Evolutionary conservation across 257 asterid genomes (phyloP).

Genomic region (Gardenia jasminoides): DNA sequence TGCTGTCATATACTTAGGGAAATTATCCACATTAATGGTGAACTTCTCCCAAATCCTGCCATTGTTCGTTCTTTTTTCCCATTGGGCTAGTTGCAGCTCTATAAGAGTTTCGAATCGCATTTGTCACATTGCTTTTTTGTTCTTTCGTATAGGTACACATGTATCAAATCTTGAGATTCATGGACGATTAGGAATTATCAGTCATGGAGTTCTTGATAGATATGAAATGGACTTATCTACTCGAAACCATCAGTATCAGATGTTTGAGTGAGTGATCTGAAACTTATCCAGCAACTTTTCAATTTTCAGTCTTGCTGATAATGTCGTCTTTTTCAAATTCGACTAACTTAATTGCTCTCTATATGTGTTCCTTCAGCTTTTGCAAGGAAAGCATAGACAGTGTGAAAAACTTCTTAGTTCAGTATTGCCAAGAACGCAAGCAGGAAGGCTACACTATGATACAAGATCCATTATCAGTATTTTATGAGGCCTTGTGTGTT

Average conservation of each 20-base stretch:
- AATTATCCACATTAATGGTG: constrained; percentile 56
- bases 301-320: background rate
- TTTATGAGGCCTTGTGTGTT: constrained; percentile 54
- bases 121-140: background rate
- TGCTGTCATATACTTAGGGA: constrained; percentile 60
- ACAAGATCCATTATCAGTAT: constrained; percentile 51
- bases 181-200: constrained; percentile 57
- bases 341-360: background rate
- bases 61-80: background rate
- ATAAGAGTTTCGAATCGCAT: background rate
- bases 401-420: constrained; percentile 57
- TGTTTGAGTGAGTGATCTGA: constrained; percentile 54
- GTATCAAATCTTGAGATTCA: constrained; percentile 55
- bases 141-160: constrained; percentile 29
- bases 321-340: background rate
- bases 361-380: constrained; percentile 34
- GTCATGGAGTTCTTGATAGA: constrained; percentile 56
- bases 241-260: constrained; percentile 37
- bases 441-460: constrained; percentile 48
- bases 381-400: constrained; percentile 37
- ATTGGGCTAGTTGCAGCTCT: background rate
- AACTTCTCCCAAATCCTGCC: background rate
- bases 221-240: constrained; percentile 27
- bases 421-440: constrained; percentile 53
- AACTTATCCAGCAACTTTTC: background rate